Base-by-base conservation (phyloP, 495 filamentous ascomycete genomes). In the Terfezia boudieri region DNA sequence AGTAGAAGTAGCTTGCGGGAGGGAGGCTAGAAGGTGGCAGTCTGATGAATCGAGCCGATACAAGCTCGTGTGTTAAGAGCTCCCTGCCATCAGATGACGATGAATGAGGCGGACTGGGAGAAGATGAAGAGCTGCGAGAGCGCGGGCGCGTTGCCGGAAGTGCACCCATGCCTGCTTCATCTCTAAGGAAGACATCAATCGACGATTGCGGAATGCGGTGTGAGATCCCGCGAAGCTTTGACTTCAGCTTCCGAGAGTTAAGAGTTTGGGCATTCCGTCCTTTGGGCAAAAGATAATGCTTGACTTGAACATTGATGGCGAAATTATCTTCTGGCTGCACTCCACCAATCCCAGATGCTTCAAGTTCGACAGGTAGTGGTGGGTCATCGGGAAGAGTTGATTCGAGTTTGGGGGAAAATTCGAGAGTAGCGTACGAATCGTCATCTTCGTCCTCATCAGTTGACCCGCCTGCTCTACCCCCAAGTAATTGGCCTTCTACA, bases 271-370 rank as follows among this genome's bases (percentile, higher is more conserved):
- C 58, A 41, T 61, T 59, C 37, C 61, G 58, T 41, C 59, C 59
- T 10, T 64, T 57, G 10, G 62, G 62, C 22, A 64, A 57, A 37
- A 65, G 49, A 49, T 65, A 65, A 55, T 65, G 62, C 55, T 55
- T 64, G 43, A 60, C 64, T 56, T 67, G 59, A 22, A 78, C 73
- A 23, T 70, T 62, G 56, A 79, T 70, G 8, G 68, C 62, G 51
- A 79, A 79, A 51, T 79, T 72, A 60, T 79, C 76, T 16, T 68
- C 67, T 9, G 75, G 75, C 46, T 71, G 65, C 32, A 78, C 72
- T 43, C 73, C 74, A 14, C 76, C 75, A 36, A 78, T 61, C n/a
- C 76, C 75, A 11, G 76, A 76, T 17, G 67, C 76, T 57, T 74
- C 68, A 51, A 78, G 67, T 14, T 74, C 68, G 32, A 73, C 60